Evolutionary conservation across 164 flowering plant genomes (phyloP).

Genomic region (Stephania japonica): DNA sequence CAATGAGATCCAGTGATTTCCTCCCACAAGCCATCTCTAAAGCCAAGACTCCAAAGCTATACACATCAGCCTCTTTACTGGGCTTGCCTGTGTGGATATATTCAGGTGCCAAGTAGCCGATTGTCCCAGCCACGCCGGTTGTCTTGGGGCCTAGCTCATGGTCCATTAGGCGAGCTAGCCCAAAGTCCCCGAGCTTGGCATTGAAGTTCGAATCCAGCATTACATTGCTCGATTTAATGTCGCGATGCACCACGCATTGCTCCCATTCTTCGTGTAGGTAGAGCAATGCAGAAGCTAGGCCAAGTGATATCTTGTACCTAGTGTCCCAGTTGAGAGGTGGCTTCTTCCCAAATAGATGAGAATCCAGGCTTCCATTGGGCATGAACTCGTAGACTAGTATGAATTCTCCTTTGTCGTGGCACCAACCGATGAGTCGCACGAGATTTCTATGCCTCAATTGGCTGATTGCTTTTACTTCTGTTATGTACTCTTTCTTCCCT

Average conservation of each 20-base stretch:
- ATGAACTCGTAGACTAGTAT: no score
- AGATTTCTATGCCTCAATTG: no score
- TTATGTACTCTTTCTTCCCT: no score
- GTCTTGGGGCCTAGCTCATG: slow-evolving; percentile 35
- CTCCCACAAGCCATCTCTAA: slow-evolving; percentile 37
- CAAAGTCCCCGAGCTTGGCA: slow-evolving; percentile 34
- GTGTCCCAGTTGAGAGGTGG: no score
- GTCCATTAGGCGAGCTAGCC: slow-evolving; percentile 28
- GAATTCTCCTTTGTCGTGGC: slow-evolving; percentile 33
- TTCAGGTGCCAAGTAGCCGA: slow-evolving; percentile 49
- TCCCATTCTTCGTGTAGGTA: no score
- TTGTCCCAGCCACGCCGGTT: slow-evolving; percentile 29
- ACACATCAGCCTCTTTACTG: slow-evolving; percentile 45
- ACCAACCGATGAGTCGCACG: no score
- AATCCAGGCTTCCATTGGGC: slow-evolving; percentile 50
- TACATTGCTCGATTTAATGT: no score
- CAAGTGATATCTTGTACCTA: no score
- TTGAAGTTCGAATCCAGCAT: slow-evolving; percentile 30
- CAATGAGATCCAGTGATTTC: slow-evolving; percentile 12
- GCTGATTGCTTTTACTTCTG: no score
- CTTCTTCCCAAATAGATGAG: slow-evolving; percentile 26
- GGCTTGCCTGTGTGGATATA: slow-evolving; percentile 27
- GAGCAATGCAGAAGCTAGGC: no score
- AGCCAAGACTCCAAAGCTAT: no score
- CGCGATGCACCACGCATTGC: no score